Conservation (phyloP, 2,329 filamentous ascomycete species). For the Scedosporium dehoogii region DNA sequence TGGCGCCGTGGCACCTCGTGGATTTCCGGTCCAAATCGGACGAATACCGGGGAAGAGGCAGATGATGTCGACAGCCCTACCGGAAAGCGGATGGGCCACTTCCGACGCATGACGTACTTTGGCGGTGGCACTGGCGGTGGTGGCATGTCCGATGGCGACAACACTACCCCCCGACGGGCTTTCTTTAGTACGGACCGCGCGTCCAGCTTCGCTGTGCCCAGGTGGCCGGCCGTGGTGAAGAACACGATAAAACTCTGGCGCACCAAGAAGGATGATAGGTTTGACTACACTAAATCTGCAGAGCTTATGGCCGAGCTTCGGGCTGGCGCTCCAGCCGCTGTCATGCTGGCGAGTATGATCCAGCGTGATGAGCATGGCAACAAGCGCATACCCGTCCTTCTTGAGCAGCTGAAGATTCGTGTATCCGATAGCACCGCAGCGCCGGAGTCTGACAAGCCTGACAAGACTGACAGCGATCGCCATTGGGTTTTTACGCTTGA, state of each 20-base stretch:
- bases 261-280: conserved; percentile 74
- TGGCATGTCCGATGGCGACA: conserved; percentile 53
- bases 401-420: conserved; percentile 86
- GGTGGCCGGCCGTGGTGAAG: conserved; percentile 81
- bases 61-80: conserved; percentile 44
- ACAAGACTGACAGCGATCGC: conserved; percentile 35
- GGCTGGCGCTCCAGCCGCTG: conserved; percentile 81
- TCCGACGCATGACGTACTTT: conserved; percentile 57
- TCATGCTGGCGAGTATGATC: conserved; percentile 96
- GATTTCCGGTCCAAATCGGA: conserved; percentile 38
- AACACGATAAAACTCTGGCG: conserved; percentile 72
- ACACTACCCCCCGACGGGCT: conserved; percentile 43
- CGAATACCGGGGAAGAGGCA: conserved; percentile 33
- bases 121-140: conserved; percentile 34
- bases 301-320: conserved; percentile 92
- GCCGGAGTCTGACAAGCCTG: conserved; percentile 41
- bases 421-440: conserved; percentile 70
- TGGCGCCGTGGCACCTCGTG: conserved; percentile 53
- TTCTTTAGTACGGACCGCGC: conserved; percentile 57
- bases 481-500: conserved; percentile 88
- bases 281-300: conserved; percentile 91
- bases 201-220: conserved; percentile 65
- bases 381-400: conserved; percentile 83
- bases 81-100: conserved; percentile 49
- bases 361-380: conserved; percentile 94